phyloP scores from a whole-genome alignment of 352 stramenopile genomes.

The Thalassiosira hispida region DNA sequence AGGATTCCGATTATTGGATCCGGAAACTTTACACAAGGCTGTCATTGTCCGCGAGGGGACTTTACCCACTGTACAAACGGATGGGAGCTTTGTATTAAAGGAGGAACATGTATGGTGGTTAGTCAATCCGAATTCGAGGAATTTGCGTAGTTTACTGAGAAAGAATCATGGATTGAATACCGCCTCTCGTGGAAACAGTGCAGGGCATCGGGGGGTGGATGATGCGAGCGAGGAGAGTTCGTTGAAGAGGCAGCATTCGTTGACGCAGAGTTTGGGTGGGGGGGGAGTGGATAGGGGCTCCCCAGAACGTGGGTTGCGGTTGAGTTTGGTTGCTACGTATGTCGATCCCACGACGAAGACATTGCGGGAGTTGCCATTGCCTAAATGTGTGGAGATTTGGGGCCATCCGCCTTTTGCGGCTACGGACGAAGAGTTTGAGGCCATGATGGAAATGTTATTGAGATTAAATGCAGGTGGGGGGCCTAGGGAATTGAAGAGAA shows the following conservation, averaged over 20 bases:
- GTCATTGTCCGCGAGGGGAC: slow-evolving; percentile 87
- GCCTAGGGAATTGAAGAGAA: slow-evolving; percentile 5
- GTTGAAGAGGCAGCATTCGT: slow-evolving; percentile 24
- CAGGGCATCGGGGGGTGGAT: slow-evolving; percentile 2
- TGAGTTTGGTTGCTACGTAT: slow-evolving; percentile 89
- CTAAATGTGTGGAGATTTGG: slow-evolving; percentile 95
- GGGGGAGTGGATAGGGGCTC: slow-evolving; percentile 70
- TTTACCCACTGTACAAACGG: slow-evolving; percentile 48
- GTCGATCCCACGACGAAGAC: slow-evolving; percentile 87
- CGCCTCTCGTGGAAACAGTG: too few species aligned
- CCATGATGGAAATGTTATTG: slow-evolving; percentile 80
- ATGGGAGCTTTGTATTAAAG: slow-evolving; percentile 58
- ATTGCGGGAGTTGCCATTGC: slow-evolving; percentile 92
- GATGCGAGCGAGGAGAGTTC: slow-evolving; percentile 47
- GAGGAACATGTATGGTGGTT: slow-evolving; percentile 94
- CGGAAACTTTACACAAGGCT: slow-evolving; percentile 89
- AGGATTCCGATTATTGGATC: slow-evolving; percentile 92
- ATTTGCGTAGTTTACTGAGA: slow-evolving; percentile 79
- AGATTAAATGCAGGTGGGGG: slow-evolving; percentile 66
- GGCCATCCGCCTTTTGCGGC: slow-evolving; percentile 84
- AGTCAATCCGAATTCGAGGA: slow-evolving; percentile 93
- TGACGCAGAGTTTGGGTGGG: not conserved
- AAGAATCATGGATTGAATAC: too few species aligned
- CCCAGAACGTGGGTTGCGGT: slow-evolving; percentile 63
- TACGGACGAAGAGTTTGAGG: slow-evolving; percentile 77